phyloP scores from a whole-genome alignment of 768 basidiomycete species.

The Tricholoma flavovirens region DNA sequence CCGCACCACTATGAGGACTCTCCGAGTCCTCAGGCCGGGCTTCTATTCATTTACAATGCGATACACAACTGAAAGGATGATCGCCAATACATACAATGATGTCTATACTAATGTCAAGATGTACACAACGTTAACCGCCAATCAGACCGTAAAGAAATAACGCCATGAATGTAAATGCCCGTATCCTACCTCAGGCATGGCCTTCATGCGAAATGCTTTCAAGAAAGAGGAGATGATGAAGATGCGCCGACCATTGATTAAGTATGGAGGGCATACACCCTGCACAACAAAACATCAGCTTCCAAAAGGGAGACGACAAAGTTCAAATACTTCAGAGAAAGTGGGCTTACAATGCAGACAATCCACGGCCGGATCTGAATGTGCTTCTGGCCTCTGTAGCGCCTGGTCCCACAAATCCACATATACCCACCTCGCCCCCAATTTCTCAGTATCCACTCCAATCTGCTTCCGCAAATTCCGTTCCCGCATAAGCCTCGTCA shows the following conservation, averaged over 20 bases:
- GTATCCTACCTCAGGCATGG: background rate
- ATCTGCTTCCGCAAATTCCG: slow-evolving; percentile 12
- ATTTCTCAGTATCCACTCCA: background rate
- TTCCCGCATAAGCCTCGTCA: slow-evolving; percentile 13
- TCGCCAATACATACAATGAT: no score
- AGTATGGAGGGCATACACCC: slow-evolving; percentile 2
- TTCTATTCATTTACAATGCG: no score
- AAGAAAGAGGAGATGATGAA: slow-evolving; percentile 3
- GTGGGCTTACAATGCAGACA: slow-evolving; percentile 23
- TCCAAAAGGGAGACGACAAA: no score
- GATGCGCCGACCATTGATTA: slow-evolving; percentile 1
- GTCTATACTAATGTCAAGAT: no score
- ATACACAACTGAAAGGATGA: no score
- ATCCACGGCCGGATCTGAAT: slow-evolving; percentile 22
- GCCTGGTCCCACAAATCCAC: slow-evolving; percentile 22
- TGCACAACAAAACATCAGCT: background rate
- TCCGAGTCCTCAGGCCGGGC: no score
- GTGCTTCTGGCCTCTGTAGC: slow-evolving; percentile 23
- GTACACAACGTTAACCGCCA: no score
- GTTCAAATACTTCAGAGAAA: background rate
- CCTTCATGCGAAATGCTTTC: background rate
- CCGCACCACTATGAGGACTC: no score
- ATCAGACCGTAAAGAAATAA: no score
- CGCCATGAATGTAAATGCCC: background rate
- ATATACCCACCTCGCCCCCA: slow-evolving; percentile 21